Evolutionary conservation across 2,329 filamentous ascomycete genomes (phyloP).

Genomic region (Anthostomella pinea): DNA sequence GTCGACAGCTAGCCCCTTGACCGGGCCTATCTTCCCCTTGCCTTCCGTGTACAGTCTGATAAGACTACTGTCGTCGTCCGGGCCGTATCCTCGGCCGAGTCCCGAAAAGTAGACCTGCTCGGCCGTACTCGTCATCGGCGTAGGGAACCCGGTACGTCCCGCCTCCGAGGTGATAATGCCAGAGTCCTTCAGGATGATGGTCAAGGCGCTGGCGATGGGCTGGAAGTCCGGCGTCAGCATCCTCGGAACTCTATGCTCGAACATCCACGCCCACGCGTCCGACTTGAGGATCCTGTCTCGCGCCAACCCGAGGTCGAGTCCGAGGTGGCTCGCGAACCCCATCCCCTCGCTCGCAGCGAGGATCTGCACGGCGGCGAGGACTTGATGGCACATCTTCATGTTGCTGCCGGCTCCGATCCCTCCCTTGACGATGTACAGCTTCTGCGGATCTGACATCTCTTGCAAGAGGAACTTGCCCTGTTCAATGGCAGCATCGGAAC

Average conservation of each 20-base stretch:
- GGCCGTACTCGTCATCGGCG: constrained; percentile 58
- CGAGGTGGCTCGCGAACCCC: constrained; percentile 56
- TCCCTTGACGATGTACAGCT: constrained; percentile 61
- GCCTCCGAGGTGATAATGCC: constrained; percentile 68
- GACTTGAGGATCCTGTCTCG: constrained; percentile 44
- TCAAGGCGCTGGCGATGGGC: constrained; percentile 56
- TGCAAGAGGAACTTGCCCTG: constrained; percentile 58
- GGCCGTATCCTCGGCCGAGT: constrained; percentile 52
- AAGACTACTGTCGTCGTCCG: constrained; percentile 43
- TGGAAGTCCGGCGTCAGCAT: constrained; percentile 51
- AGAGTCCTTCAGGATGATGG: constrained; percentile 60
- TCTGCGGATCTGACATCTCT: constrained; percentile 58
- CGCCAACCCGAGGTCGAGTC: constrained; percentile 45
- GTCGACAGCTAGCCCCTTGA: constrained; percentile 24
- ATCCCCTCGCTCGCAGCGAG: constrained; percentile 58
- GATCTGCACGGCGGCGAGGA: constrained; percentile 63
- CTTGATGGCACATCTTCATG: constrained; percentile 63
- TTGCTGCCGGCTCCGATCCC: constrained; percentile 59
- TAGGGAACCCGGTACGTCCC: constrained; percentile 54
- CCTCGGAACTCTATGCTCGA: constrained; percentile 55
- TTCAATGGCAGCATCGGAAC: constrained; percentile 52
- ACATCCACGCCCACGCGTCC: constrained; percentile 59
- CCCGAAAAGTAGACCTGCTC: constrained; percentile 64
- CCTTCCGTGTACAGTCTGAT: constrained; percentile 42
- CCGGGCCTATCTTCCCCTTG: constrained; percentile 31